These are phyloP conservation scores for Aspergillus cristatus DNA, from an alignment of 495 filamentous ascomycete species.

Conservation along the genomic window DNA sequence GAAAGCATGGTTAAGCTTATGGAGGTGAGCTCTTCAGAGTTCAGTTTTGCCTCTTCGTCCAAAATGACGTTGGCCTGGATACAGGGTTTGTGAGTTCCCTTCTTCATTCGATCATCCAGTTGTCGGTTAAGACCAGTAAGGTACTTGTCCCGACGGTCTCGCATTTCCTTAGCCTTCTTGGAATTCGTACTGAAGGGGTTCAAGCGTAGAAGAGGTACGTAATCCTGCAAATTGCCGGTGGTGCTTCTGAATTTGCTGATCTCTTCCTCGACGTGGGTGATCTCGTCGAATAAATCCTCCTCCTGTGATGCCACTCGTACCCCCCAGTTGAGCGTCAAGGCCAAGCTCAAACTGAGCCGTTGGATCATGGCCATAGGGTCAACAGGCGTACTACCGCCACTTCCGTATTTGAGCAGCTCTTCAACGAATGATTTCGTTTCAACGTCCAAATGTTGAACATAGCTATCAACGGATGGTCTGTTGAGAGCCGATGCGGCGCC, in stretches of 20 bases:
- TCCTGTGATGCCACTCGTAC: conserved; percentile 47
- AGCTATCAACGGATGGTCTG: conserved; percentile 49
- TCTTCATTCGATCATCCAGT: conserved; percentile 48
- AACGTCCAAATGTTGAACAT: conserved; percentile 50
- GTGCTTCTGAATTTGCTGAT: conserved; percentile 51
- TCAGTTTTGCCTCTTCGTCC: conserved; percentile 51
- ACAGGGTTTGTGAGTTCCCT: conserved; percentile 51
- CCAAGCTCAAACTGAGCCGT: conserved; percentile 45
- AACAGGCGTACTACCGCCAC: conserved; percentile 41
- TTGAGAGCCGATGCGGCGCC: conserved; percentile 56
- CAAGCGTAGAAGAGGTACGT: conserved; percentile 50
- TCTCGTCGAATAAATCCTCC: conserved; percentile 51
- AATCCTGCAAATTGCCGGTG: conserved; percentile 55
- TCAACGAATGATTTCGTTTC: conserved; percentile 51
- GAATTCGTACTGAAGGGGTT: conserved; percentile 46
- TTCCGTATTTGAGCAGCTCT: conserved; percentile 48
- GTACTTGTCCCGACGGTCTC: conserved; percentile 52
- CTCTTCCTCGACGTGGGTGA: conserved; percentile 53
- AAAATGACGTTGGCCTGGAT: conserved; percentile 57
- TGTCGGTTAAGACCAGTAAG: conserved; percentile 41
- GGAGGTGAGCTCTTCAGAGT: conserved; percentile 48
- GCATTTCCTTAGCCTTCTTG: conserved; percentile 45
- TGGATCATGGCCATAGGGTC: conserved; percentile 56
- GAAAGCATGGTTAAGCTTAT: conserved; percentile 57
- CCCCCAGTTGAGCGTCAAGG: conserved; percentile 56